Evolutionary conservation across 805 yeast species (phyloP), one percentile per base, ranked within the genome.

Genomic region (Suhomyces vadensis): DNA sequence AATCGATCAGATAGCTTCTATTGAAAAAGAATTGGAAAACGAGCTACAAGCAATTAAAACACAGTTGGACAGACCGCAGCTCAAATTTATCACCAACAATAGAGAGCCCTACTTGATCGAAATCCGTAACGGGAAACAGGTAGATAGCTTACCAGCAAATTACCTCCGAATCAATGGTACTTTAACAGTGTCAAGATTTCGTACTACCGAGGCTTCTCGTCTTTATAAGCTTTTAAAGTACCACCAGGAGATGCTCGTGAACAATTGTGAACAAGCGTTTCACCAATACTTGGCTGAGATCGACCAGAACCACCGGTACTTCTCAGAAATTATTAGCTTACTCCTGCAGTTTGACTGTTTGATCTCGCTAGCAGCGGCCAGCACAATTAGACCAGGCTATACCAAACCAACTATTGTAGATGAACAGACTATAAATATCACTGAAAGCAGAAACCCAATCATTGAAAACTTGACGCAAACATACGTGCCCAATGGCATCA

Each of bases 161-260:
- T 92, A 97, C 96, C 65, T 84, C 9, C 85, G 87, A 52, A 77
- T 87, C 21, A 85, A 79, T 53, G 85, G 85, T 6, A 77, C 95
- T 37, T 71, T 81, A 48, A 61, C 81, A 1, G 82, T 88, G 1
- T 78, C 89, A 2, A 67, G 98, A 45, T 91, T 80, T 61, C 69
- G 90, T 46, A 73, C 96, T 0, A 87, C 95, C 0, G 65, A 62
- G 23, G 74, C 82, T 1, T 52, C 69, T 2, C 64, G 67, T 11
- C 64, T 87, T 21, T 73, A 82, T 38, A 79, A 80, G 42, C 60
- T 69, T 29, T 59, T 83, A 27, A 83, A 81, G 47, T 82, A 82
- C 52, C 80, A 81, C 40, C 74, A 79, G 42, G 96, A 83, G 43
- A 50, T 69, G 40, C 65, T 84, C 5, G 57, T 69, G 5, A 55